Evolutionary conservation across 371 early-diverging fungal genomes (phyloP).

Genomic region (Rhizopus delemar): DNA sequence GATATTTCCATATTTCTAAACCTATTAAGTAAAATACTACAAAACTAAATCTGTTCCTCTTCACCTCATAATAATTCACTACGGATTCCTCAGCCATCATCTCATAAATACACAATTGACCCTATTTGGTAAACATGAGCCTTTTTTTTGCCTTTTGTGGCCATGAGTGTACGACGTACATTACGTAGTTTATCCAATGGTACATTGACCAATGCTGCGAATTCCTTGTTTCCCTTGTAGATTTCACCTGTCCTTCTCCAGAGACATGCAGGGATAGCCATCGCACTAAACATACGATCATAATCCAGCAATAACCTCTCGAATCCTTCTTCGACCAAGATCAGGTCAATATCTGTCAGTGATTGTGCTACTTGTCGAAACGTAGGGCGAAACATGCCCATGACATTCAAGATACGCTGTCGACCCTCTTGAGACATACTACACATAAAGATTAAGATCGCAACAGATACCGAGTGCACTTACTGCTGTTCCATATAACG

Average conservation of each 20-base stretch:
- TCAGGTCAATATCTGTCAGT: slow-evolving; percentile 89
- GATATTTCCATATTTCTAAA: slow-evolving; percentile 86
- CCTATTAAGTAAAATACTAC: neutral
- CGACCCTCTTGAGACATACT: slow-evolving; percentile 75
- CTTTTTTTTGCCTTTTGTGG: neutral
- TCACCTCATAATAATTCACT: slow-evolving; percentile 78
- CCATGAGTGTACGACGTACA: slow-evolving; percentile 30
- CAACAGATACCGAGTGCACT: neutral
- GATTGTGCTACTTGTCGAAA: slow-evolving; percentile 84
- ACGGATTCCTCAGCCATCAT: slow-evolving; percentile 85
- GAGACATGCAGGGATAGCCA: slow-evolving; percentile 93
- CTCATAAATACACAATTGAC: slow-evolving; percentile 83
- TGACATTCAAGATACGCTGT: slow-evolving; percentile 80
- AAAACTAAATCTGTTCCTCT: slow-evolving; percentile 19
- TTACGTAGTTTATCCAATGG: slow-evolving; percentile 77
- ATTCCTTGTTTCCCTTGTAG: slow-evolving; percentile 92
- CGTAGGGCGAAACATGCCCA: slow-evolving; percentile 83
- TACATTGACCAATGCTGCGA: slow-evolving; percentile 83
- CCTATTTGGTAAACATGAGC: slow-evolving; percentile 27
- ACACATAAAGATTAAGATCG: slow-evolving; percentile 4
- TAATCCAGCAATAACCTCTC: slow-evolving; percentile 76
- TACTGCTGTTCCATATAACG: slow-evolving; percentile 86
- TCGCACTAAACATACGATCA: slow-evolving; percentile 80
- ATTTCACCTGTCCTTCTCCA: slow-evolving; percentile 97
- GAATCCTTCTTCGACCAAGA: slow-evolving; percentile 90